phyloP scores from a whole-genome alignment of 495 filamentous ascomycete species.

The Penicillium mononematosum region DNA sequence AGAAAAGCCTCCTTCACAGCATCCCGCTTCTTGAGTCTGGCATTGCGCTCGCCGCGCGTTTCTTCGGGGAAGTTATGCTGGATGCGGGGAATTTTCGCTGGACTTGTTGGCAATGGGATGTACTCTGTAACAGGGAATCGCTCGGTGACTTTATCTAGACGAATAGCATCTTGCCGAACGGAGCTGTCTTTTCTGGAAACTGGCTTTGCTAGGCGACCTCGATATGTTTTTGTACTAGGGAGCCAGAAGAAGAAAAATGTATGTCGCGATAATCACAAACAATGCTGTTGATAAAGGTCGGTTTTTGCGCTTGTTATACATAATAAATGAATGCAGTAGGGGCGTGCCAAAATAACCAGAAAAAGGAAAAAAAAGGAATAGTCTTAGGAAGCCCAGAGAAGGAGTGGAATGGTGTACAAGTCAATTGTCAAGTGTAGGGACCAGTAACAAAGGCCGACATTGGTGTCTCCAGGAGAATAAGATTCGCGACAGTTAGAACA shows the following conservation, averaged over 20 bases:
- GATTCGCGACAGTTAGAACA: no score
- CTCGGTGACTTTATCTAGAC: slow-evolving; percentile 46
- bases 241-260: slow-evolving; percentile 28
- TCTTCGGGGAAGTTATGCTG: slow-evolving; percentile 54
- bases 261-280: slow-evolving; percentile 20
- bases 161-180: slow-evolving; percentile 25
- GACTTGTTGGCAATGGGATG: slow-evolving; percentile 48
- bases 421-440: background rate
- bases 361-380: background rate
- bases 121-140: slow-evolving; percentile 49
- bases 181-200: slow-evolving; percentile 12
- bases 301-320: slow-evolving; percentile 32
- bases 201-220: slow-evolving; percentile 14
- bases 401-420: background rate
- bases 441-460: background rate
- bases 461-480: background rate
- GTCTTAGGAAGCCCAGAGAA: background rate
- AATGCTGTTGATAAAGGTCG: slow-evolving; percentile 21
- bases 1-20: slow-evolving; percentile 68
- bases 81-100: slow-evolving; percentile 48
- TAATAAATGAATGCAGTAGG: slow-evolving; percentile 24
- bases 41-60: slow-evolving; percentile 30
- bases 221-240: slow-evolving; percentile 26
- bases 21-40: slow-evolving; percentile 44
- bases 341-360: background rate